phyloP scores from a whole-genome alignment of 768 basidiomycete species.

The Serendipita vermifera region DNA sequence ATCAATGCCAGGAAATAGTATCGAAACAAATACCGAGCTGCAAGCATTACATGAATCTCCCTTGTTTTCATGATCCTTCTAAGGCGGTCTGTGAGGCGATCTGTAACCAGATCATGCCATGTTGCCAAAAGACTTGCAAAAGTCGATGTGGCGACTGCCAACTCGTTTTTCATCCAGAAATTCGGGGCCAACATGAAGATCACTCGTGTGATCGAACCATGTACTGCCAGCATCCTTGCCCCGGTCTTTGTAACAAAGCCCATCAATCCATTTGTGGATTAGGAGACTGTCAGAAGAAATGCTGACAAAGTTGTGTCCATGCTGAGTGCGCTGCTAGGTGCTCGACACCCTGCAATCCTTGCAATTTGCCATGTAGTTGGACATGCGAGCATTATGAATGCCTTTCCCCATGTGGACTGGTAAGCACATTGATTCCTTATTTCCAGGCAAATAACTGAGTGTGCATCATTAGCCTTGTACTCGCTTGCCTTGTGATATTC shows the following conservation, averaged over 20 bases:
- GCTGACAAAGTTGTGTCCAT: conserved; percentile 45
- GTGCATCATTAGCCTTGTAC: conserved; percentile 42
- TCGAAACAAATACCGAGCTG: conserved; percentile 36
- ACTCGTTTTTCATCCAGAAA: conserved; percentile 15
- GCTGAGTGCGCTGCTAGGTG: conserved; percentile 37
- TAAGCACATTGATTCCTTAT: conserved; percentile 28
- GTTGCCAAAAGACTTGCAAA: conserved; percentile 41
- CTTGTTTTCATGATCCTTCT: conserved; percentile 35
- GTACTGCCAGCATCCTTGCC: conserved; percentile 46
- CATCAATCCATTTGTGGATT: conserved; percentile 35
- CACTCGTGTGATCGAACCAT: conserved; percentile 42
- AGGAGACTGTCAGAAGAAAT: conserved; percentile 31
- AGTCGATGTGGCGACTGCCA: conserved; percentile 41
- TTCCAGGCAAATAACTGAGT: not conserved
- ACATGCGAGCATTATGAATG: conserved; percentile 42
- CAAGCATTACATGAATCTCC: conserved; percentile 38
- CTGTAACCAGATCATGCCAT: conserved; percentile 36
- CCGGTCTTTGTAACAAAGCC: conserved; percentile 30
- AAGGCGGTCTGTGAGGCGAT: conserved; percentile 27
- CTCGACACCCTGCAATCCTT: conserved; percentile 44
- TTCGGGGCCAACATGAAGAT: conserved; percentile 27
- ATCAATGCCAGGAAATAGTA: conserved; percentile 33
- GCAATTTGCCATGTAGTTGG: conserved; percentile 51
- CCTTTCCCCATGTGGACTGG: conserved; percentile 54
- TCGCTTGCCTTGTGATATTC: conserved; percentile 48